Evolutionary conservation across 768 basidiomycete species (phyloP), one percentile per base, ranked within the genome.

Genomic region (Kockovaella imperatae): DNA sequence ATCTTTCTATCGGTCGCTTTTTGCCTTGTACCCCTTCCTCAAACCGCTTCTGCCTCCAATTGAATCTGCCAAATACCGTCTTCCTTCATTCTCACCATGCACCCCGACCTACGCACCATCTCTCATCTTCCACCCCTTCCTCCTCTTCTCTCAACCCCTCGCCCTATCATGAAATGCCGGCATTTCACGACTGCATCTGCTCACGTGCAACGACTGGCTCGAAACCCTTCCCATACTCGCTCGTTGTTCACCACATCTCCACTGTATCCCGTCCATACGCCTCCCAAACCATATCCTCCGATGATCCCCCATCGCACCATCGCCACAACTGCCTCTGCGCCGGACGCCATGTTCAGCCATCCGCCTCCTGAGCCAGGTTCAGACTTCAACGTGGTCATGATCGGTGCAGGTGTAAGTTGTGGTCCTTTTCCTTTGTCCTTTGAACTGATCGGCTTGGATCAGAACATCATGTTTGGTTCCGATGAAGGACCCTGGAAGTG

Each of bases 381-480:
- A 57, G 77, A 83, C 64, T 95, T 95, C 78, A 93, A 95, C 70
- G 83, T 97, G 45, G 81, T 93, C 69, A 90, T 93, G 72, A 77
- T 97, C 59, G 91, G 91, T 42, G 91, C 91, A 23, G 91, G 90
- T 14, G 71, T 67, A 50, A 65, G 64, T 62, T 34, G 18, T 18
- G 36, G 15, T n/a, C 20, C 5, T 20, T 24, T 13, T 36, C 13
- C 5, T 39, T 30, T 13, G 24, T 13, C 10, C 20, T 13, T 20
- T 25, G 7, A 1, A 38, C 18, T 20, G 8, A 39, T 13, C 10
- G 36, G 20, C 32, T 34, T 18, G 6, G 10, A 20, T 25, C 42
- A 70, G 69, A 93, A 95, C 74, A 91, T 96, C 75, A 95, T 95
- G 89, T 97, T 97, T 68, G 91, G 90, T 81, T 68, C 63, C n/a